Evolutionary conservation across 139 green algal species (phyloP).

Genomic region (Coelastrella sp.): DNA sequence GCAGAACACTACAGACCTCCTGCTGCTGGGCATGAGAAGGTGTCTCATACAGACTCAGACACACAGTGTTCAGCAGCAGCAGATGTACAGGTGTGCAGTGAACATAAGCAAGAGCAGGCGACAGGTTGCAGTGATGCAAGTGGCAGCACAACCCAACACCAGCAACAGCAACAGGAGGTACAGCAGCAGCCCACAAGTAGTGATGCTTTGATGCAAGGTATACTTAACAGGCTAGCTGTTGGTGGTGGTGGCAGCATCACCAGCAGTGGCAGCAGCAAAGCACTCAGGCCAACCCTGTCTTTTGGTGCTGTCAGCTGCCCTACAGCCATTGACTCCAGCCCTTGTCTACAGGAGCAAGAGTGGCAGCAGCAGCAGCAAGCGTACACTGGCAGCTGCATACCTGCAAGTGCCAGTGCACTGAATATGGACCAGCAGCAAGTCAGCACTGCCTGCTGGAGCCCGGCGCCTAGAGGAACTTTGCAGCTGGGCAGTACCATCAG

Average conservation of each 20-base stretch:
- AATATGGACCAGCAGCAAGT: neutral
- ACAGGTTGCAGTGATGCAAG: neutral
- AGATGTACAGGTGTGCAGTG: neutral
- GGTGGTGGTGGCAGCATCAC: neutral
- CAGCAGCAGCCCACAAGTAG: constrained; percentile 7
- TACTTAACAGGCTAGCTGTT: neutral
- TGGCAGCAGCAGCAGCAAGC: too few relatives aligned
- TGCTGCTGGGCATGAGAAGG: too few relatives aligned
- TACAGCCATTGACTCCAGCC: too few relatives aligned
- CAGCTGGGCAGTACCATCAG: neutral
- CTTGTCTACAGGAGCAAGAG: neutral
- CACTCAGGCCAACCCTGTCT: neutral
- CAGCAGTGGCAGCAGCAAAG: constrained; percentile 21
- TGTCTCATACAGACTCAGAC: too few relatives aligned
- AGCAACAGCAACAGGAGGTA: constrained; percentile 1
- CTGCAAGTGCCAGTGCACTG: neutral
- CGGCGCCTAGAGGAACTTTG: neutral
- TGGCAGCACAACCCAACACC: neutral
- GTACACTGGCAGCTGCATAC: neutral
- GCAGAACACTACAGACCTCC: constrained; percentile 28
- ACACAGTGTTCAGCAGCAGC: neutral
- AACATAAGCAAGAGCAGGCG: neutral
- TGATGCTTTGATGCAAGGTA: neutral
- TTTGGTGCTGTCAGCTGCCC: neutral
- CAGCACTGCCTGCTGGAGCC: neutral